Conservation (phyloP, 2,329 filamentous ascomycete genomes). For the Truncatella angustata region DNA sequence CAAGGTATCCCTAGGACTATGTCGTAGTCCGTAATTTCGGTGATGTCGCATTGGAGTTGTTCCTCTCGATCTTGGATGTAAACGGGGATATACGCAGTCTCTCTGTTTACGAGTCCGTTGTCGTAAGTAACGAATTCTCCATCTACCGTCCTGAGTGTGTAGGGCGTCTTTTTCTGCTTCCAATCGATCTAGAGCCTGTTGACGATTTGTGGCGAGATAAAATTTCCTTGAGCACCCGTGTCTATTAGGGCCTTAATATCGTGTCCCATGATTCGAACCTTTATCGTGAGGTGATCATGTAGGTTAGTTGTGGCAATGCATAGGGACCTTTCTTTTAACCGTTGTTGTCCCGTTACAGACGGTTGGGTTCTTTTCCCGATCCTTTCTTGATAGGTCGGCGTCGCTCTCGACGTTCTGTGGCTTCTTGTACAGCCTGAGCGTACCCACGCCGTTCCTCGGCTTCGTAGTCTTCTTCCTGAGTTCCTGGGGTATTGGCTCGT, state of each 20-base stretch:
- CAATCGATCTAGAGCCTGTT: neutral
- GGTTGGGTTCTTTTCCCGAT: neutral
- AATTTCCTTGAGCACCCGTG: neutral
- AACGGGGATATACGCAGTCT: neutral
- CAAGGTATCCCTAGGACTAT: neutral
- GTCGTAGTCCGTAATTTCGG: neutral
- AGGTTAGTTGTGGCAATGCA: neutral
- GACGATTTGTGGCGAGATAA: neutral
- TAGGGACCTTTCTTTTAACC: neutral
- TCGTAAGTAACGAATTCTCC: no score
- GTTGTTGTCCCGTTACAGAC: neutral
- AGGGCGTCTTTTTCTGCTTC: neutral
- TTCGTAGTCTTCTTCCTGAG: no score
- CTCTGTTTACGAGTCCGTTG: neutral
- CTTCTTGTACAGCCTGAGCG: no score
- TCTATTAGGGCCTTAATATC: neutral
- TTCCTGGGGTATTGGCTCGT: no score
- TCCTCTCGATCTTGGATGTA: neutral
- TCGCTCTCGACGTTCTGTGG: no score
- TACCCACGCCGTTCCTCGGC: no score
- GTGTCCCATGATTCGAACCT: neutral
- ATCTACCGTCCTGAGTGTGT: neutral
- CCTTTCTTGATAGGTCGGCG: no score
- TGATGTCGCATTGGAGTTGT: neutral
- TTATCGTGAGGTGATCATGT: neutral